A percentile compares a stretch with the other conserved stretches of the same genome.
phyloP scores from a whole-genome alignment of 257 asterid species.

The Solanum lycopersicoides region DNA sequence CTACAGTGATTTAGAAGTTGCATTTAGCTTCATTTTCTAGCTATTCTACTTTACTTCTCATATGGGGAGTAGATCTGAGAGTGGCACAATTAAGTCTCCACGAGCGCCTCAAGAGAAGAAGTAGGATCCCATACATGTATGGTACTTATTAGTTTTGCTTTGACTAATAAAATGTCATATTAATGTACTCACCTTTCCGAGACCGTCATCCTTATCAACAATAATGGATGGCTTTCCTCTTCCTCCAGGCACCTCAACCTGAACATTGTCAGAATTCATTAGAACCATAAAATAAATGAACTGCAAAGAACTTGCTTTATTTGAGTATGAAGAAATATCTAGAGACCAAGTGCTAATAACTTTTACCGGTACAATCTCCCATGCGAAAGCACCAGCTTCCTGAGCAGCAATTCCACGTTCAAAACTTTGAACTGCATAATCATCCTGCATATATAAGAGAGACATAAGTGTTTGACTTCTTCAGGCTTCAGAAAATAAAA shows the following conservation, averaged over 20 bases:
- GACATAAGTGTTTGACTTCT: not conserved
- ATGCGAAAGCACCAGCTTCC: slow-evolving; percentile 63
- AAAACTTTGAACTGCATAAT: slow-evolving; percentile 86
- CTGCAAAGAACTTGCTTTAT: not conserved
- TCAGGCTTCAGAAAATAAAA: not conserved
- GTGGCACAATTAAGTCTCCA: not conserved
- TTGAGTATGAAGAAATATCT: not conserved
- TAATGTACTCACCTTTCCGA: slow-evolving; percentile 64
- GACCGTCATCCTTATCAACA: slow-evolving; percentile 93
- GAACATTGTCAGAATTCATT: slow-evolving; percentile 14
- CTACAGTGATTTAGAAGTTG: not conserved
- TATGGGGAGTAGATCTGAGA: not conserved
- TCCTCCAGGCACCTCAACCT: slow-evolving; percentile 98
- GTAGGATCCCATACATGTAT: not conserved
- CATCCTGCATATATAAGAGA: slow-evolving; percentile 38
- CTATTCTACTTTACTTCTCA: not conserved
- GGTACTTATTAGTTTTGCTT: not conserved
- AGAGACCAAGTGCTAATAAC: slow-evolving; percentile 3
- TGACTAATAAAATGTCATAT: not conserved
- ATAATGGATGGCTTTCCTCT: slow-evolving; percentile 88
- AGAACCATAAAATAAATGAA: not conserved
- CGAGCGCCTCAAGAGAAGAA: not conserved
- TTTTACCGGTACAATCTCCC: slow-evolving; percentile 93
- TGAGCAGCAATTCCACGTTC: slow-evolving; percentile 99
- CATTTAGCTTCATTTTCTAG: not conserved